Percentiles rank a stretch among this genome's conserved stretches.
Evolutionary conservation across 345 rosid species (phyloP).

Genomic region (Barbarea vulgaris): DNA sequence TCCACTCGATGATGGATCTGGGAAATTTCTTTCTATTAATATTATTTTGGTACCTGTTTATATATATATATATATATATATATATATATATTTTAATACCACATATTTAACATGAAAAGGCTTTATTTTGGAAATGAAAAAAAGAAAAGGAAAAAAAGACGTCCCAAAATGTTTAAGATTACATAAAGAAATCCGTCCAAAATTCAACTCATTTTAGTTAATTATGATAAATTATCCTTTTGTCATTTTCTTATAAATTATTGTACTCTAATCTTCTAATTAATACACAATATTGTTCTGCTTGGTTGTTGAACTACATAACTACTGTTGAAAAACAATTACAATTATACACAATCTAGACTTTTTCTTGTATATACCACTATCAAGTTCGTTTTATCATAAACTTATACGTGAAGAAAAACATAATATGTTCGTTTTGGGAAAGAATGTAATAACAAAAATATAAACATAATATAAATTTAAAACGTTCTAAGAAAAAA

Average conservation of each 20-base stretch:
- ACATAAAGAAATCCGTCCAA: not conserved
- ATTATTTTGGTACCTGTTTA: not conserved
- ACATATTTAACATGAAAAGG: not conserved
- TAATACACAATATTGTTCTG: not conserved
- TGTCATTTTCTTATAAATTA: not conserved
- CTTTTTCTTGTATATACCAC: not conserved
- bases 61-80: not conserved
- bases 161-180: not conserved
- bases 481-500: not conserved
- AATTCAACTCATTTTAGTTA: not conserved
- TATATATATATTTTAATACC: not conserved
- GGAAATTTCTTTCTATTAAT: conserved; percentile 1
- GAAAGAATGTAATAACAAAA: not conserved
- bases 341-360: not conserved
- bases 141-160: too few relatives aligned
- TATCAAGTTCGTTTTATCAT: not conserved
- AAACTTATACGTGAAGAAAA: not conserved
- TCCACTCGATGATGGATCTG: conserved; percentile 37
- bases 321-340: not conserved
- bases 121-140: not conserved
- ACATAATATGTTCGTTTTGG: not conserved
- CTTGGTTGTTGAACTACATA: conserved; percentile 19
- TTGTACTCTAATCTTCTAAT: not conserved
- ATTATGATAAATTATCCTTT: not conserved
- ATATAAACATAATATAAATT: not conserved